Base-by-base conservation (phyloP, 2,329 filamentous ascomycete species). In the Teratosphaeria pseudoeucalypti region DNA sequence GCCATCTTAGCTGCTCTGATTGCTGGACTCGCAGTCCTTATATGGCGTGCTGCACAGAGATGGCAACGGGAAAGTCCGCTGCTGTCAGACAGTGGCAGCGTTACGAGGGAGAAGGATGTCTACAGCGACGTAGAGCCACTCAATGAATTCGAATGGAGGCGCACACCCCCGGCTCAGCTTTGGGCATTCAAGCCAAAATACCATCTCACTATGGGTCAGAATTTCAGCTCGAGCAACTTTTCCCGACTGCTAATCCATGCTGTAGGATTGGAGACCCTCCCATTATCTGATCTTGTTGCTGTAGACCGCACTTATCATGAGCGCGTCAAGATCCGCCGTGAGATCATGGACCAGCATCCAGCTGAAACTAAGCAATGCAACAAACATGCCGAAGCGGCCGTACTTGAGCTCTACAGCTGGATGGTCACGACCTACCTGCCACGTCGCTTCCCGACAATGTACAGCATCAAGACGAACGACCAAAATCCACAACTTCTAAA, bases 151-250 rank as follows among this genome's bases (percentile, higher is more conserved):
- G 71, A 82, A 60, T 81, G 81, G 76, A 67, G 74, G 57, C 74
- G 71, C 0, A 79, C 77, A 34, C 75, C 79, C 59, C 83, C 82
- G 0, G 67, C 83, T 43, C 77, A 81, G 59, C 68, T 83, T 11
- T 75, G 83, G 14, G 80, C 81, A 0, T 85, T 85, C 70, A 85
- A 83, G 68, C 78, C 81, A 5, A 84, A 80, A 64, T 86, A 83
- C 66, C 79, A 85, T 66, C 70, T 86, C 56, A 85, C 83, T 6
- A 86, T 86, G 84, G 81, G 83, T 84, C 71, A 62, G 72, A 63
- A 53, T 3, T 6, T 54, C 27, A 34, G 32, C 29, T 47, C 19
- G 34, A 32, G 27, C 37, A 14, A n/a, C 34, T 43, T 14, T 43
- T 29, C 6, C 34, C 27, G 16, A 49, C 53, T 61, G 76, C 75